Evolutionary conservation across 805 yeast species (phyloP), one percentile per base, ranked within the genome.

Genomic region (Hemisphaericaspora nanyangensis): DNA sequence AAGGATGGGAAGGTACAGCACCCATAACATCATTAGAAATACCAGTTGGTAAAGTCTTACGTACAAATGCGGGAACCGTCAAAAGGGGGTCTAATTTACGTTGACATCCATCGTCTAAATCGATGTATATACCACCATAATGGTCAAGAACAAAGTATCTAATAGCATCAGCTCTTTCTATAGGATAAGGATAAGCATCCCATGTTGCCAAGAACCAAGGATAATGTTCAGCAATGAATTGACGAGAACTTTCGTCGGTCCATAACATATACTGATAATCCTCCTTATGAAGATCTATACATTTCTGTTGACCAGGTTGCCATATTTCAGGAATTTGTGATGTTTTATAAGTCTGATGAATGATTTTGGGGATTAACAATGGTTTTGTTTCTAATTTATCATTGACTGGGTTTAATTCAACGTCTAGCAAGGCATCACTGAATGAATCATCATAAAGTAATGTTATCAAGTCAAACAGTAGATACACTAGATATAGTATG

Each of bases 21-120:
- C 95, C 96, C 95, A 90, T 85, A 12, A 89, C 89, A 57, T 89
- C 96, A 59, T 90, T 90, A 4, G 95, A 85, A 29, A 90, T 79
- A 37, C 97, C 97, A 0, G 95, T 84, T 18, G 97, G 97, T 5
- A 76, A 63, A 1, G 97, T 89, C 55, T 86, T 85, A 47, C 96
- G 72, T 11, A 85, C 88, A 67, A 86, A 86, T 2, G 95, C 95
- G 1, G 95, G 90, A 5, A 80, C 85, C 2, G 82, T 74, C 42
- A 89, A 72, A 41, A 90, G 64, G 1, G 95, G 95, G 56, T 89
- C 96, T 47, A 90, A 66, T 44, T 75, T 73, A 44, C 89, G 71
- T 48, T 76, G 76, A 61, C 96, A 88, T 6, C 93, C 95, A 58
- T 85, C 95, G 56, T 89, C 97, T 49, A 90, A 67, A 61, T 89